These are phyloP conservation scores for Pulveroboletus sp. DNA, from an alignment of 768 basidiomycete genomes.

Conservation along the genomic window DNA sequence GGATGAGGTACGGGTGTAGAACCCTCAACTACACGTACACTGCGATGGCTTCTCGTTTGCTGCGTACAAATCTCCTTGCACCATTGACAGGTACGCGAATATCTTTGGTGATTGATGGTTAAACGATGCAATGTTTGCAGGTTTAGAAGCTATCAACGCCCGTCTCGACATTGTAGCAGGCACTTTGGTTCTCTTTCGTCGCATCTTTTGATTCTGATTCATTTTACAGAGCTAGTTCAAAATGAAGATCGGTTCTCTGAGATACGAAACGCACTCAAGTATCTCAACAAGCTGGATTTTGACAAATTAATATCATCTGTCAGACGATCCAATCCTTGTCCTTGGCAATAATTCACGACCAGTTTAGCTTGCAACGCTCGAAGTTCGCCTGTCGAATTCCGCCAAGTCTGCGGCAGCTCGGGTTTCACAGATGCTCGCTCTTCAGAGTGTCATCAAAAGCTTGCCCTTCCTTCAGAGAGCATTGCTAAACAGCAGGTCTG, in stretches of 20 bases:
- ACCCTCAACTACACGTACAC: slow-evolving; percentile 80
- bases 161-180: slow-evolving; percentile 88
- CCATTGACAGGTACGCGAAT: slow-evolving; percentile 63
- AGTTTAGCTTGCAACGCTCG: slow-evolving; percentile 61
- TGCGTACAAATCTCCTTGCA: slow-evolving; percentile 77
- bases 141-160: slow-evolving; percentile 60
- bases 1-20: slow-evolving; percentile 36
- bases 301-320: slow-evolving; percentile 81
- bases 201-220: slow-evolving; percentile 2
- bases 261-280: slow-evolving; percentile 63
- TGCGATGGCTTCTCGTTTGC: slow-evolving; percentile 81
- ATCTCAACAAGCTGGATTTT: slow-evolving; percentile 77
- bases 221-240: slow-evolving; percentile 61
- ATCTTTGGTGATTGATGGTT: background rate
- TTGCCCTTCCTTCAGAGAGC: slow-evolving; percentile 62
- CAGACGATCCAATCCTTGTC: slow-evolving; percentile 8
- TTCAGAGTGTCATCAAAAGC: slow-evolving; percentile 68
- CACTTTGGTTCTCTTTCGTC: slow-evolving; percentile 13
- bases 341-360: background rate
- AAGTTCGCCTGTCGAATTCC: slow-evolving; percentile 48
- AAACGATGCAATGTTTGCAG: background rate
- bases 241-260: slow-evolving; percentile 70
- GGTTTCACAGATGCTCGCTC: slow-evolving; percentile 73
- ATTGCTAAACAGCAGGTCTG: slow-evolving; percentile 52
- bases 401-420: slow-evolving; percentile 65